These are phyloP conservation scores for Symbiodinium pilosum DNA, from an alignment of 73 alveolate species.

Conservation along the genomic window DNA sequence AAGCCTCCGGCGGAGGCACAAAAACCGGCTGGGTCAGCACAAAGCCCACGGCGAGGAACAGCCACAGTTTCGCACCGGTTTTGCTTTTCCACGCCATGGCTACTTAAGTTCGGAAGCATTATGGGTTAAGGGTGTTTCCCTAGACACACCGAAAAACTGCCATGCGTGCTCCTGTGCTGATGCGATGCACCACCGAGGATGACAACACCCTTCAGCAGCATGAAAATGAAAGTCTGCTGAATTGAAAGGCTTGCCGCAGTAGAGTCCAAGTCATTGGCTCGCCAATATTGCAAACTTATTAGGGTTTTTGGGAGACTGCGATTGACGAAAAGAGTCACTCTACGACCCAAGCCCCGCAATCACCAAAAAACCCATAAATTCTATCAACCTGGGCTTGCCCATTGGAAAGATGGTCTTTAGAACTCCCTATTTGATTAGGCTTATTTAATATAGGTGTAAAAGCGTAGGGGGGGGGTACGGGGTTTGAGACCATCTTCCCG, in stretches of 20 bases:
- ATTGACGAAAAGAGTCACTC: no score
- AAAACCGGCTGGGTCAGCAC: conserved; percentile 15
- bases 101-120: background rate
- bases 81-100: conserved; percentile 11
- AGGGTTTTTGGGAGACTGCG: no score
- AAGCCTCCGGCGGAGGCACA: conserved; percentile 22
- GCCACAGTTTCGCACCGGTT: conserved; percentile 1
- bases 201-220: conserved; percentile 1
- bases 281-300: background rate
- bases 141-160: background rate
- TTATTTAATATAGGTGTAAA: no score
- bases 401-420: no score
- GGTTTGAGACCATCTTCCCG: no score
- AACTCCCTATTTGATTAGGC: no score
- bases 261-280: background rate
- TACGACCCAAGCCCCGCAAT: no score
- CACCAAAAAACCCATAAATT: no score
- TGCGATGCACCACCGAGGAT: conserved; percentile 7
- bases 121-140: background rate
- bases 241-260: background rate
- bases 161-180: background rate
- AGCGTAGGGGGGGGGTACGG: no score
- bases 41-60: conserved; percentile 18
- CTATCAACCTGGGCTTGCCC: no score
- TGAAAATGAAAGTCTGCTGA: background rate